These are phyloP conservation scores for Sindora glabra DNA, from an alignment of 306 rosid genomes.

Conservation along the genomic window DNA sequence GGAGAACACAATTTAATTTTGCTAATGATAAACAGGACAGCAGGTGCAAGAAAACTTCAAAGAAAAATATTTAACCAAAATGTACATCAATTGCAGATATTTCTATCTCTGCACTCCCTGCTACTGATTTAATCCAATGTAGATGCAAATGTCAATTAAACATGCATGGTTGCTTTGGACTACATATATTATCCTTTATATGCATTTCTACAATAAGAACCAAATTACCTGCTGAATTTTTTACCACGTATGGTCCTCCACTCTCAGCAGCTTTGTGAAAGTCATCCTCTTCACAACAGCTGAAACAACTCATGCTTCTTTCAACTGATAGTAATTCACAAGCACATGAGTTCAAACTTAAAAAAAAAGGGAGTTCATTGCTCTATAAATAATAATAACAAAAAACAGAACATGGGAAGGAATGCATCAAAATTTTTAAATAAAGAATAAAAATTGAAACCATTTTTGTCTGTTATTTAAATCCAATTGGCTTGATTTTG, in stretches of 20 bases:
- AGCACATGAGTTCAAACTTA: conserved; percentile 4
- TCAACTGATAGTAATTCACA: conserved; percentile 4
- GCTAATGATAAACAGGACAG: no score
- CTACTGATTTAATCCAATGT: background rate
- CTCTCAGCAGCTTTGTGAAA: conserved; percentile 41
- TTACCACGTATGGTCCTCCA: conserved; percentile 47
- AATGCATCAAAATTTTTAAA: no score
- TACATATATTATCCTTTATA: background rate
- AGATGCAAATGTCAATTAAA: background rate
- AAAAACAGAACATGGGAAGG: background rate
- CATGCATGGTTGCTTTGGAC: background rate
- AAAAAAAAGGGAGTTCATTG: background rate
- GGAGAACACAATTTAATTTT: no score
- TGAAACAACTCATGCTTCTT: conserved; percentile 71
- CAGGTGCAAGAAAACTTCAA: no score
- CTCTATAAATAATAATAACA: background rate
- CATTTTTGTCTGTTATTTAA: background rate
- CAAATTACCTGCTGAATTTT: conserved; percentile 53
- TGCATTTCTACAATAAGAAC: background rate
- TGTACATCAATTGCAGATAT: no score
- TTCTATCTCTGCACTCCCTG: background rate
- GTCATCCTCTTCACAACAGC: conserved; percentile 69
- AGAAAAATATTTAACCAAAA: no score
- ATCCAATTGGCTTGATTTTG: background rate
- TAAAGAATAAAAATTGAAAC: background rate